These are phyloP conservation scores for Tulasnella sp. DNA, from an alignment of 768 basidiomycete species.

Conservation along the genomic window DNA sequence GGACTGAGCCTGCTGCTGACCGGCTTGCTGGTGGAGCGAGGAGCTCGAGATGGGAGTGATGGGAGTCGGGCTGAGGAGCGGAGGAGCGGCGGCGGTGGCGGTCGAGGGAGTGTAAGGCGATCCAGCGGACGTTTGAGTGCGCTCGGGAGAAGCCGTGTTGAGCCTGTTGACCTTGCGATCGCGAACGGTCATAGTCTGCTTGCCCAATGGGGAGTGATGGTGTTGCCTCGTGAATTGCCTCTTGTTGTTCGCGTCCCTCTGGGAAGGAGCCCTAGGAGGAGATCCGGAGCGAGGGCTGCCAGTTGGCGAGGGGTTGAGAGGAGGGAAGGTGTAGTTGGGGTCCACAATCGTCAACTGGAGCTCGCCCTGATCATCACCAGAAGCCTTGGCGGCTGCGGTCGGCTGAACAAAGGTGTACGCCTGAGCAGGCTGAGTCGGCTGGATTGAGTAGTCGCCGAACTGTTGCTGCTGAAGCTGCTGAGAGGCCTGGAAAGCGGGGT, in stretches of 20 bases:
- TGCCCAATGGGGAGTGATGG: slow-evolving; percentile 14
- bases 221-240: slow-evolving; percentile 21
- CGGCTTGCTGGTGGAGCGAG: slow-evolving; percentile 19
- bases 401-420: slow-evolving; percentile 23
- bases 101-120: slow-evolving; percentile 23
- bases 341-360: slow-evolving; percentile 31
- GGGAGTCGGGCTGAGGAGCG: slow-evolving; percentile 30
- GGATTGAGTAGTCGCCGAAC: slow-evolving; percentile 21
- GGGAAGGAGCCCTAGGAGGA: slow-evolving; percentile 18
- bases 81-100: background rate
- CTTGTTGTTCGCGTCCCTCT: background rate
- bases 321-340: slow-evolving; percentile 33
- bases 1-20: background rate
- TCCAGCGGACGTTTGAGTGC: slow-evolving; percentile 8
- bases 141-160: slow-evolving; percentile 21
- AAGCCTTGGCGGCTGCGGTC: background rate
- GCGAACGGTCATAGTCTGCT: slow-evolving; percentile 21
- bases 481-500: background rate
- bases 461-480: slow-evolving; percentile 23
- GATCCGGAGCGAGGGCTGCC: slow-evolving; percentile 17
- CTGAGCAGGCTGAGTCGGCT: slow-evolving; percentile 22
- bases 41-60: slow-evolving; percentile 27
- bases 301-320: slow-evolving; percentile 5
- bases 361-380: slow-evolving; percentile 14
- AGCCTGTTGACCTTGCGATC: slow-evolving; percentile 27